Base-by-base conservation (phyloP, 2,329 filamentous ascomycete genomes). In the Hymenoscyphus albidus region DNA sequence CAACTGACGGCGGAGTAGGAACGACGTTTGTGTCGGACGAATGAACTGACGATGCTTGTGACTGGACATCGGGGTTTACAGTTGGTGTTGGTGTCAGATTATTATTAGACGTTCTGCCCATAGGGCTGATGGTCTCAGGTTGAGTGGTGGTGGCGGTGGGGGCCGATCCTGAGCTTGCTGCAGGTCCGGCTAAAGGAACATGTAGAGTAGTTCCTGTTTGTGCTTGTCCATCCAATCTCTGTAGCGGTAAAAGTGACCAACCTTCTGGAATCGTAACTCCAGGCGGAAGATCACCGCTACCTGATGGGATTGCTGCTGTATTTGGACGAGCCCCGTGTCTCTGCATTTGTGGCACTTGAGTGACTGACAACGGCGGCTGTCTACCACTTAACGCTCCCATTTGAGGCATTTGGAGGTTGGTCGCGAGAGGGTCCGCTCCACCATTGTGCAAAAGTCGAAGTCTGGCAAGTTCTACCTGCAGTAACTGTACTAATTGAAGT, bases 391-490 rank as follows among this genome's bases (percentile, higher is more conserved):
- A 57, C 54, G 62, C 61, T 44, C 57, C 62, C 12, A 68, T 13
- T 57, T 66, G 69, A 39, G 74, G 71, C 35, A 76, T 64, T 66
- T 73, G 70, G 35, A 70, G 65, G 58, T 75, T 67, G 59, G 66
- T 63, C 58, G 68, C 67, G 58, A 67, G 60, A 32, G 69, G 64
- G 59, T 72, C 71, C 44, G 42, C 35, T 54, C 58, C 64, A 60
- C 69, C 70, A 59, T 66, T 68, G 63, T 70, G 75, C 68, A 65
- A 74, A 31, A 64, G 63, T 59, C 89, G 86, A 62, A 93, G 79
- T 65, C 88, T 83, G 40, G 84, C 80, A 59, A 95, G 76, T 74
- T 95, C 91, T 22, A 79, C 78, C 66, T 90, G 84, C 66, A 95
- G 80, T 16, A 86, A 78, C 61, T 88, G 83, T n/a, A 93, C 79